Percentiles rank a stretch among this genome's conserved stretches.
These are phyloP conservation scores for Echium plantagineum DNA, from an alignment of 257 asterid species.

Conservation along the genomic window DNA sequence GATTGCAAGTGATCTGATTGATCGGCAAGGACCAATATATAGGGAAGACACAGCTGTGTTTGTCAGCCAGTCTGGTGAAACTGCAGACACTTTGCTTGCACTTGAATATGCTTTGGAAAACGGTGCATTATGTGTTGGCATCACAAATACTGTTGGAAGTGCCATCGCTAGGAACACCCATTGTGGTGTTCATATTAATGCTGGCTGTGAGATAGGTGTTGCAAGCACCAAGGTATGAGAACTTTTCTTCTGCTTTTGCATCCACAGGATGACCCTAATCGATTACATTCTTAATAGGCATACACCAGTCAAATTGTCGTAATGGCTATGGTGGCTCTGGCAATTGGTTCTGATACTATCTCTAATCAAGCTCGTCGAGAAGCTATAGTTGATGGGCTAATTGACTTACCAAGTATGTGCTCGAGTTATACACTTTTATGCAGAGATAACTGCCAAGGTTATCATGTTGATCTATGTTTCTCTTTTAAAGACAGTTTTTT, in stretches of 20 bases:
- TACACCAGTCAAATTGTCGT: conserved; percentile 96
- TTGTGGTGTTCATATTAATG: conserved; percentile 94
- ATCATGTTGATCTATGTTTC: neutral
- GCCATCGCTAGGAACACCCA: conserved; percentile 96
- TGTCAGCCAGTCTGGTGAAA: conserved; percentile 98
- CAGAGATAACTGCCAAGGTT: neutral
- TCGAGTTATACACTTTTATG: neutral
- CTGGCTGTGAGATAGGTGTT: conserved; percentile 98
- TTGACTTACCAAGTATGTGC: conserved; percentile 77
- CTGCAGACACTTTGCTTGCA: conserved; percentile 93
- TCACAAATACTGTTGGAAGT: conserved; percentile 95
- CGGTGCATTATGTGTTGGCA: conserved; percentile 94
- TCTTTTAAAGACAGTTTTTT: conserved; percentile 9
- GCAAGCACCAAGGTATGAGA: conserved; percentile 88
- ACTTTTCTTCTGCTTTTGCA: neutral
- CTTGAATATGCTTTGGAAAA: conserved; percentile 88
- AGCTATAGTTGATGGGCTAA: conserved; percentile 75
- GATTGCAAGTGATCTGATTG: conserved; percentile 94
- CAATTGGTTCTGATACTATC: conserved; percentile 77
- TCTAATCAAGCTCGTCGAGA: conserved; percentile 77
- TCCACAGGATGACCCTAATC: conserved; percentile 9
- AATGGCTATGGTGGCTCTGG: conserved; percentile 97
- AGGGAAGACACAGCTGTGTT: conserved; percentile 91
- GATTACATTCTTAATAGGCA: conserved; percentile 44
- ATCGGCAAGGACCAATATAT: conserved; percentile 94